phyloP scores from a whole-genome alignment of 768 basidiomycete species.

The Artomyces pyxidatus region DNA sequence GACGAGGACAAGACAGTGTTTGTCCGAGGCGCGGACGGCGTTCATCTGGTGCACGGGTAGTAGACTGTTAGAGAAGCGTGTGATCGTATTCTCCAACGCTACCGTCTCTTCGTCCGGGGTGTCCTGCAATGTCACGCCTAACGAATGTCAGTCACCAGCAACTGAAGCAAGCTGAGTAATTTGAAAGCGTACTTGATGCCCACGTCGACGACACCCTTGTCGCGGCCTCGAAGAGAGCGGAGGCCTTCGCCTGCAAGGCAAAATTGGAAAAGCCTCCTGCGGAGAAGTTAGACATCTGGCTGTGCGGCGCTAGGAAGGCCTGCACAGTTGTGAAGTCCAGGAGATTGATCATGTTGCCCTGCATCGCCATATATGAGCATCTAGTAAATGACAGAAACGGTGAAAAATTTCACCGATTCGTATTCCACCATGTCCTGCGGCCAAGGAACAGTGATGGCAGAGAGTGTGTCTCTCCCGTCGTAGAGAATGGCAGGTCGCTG shows the following conservation, averaged over 20 bases:
- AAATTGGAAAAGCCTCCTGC: conserved; percentile 51
- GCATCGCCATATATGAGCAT: too few relatives aligned
- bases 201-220: conserved; percentile 51
- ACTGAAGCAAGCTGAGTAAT: conserved; percentile 3
- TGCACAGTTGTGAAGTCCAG: conserved; percentile 51
- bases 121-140: conserved; percentile 31
- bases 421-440: conserved; percentile 69
- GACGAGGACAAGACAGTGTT: conserved; percentile 46
- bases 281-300: conserved; percentile 40
- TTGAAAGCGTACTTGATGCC: conserved; percentile 48
- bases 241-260: conserved; percentile 66
- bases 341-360: conserved; percentile 53
- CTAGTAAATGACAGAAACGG: too few relatives aligned
- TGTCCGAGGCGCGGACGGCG: conserved; percentile 46
- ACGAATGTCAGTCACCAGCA: conserved; percentile 5
- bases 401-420: conserved; percentile 54
- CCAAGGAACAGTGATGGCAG: conserved; percentile 68
- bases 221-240: conserved; percentile 66
- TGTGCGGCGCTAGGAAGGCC: conserved; percentile 47
- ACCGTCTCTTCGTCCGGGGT: conserved; percentile 51
- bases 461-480: conserved; percentile 48
- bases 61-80: conserved; percentile 54
- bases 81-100: conserved; percentile 54
- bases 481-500: conserved; percentile 60
- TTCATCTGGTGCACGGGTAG: conserved; percentile 60